Conservation (phyloP, 164 flowering plant species). For the Berberis vulgaris region DNA sequence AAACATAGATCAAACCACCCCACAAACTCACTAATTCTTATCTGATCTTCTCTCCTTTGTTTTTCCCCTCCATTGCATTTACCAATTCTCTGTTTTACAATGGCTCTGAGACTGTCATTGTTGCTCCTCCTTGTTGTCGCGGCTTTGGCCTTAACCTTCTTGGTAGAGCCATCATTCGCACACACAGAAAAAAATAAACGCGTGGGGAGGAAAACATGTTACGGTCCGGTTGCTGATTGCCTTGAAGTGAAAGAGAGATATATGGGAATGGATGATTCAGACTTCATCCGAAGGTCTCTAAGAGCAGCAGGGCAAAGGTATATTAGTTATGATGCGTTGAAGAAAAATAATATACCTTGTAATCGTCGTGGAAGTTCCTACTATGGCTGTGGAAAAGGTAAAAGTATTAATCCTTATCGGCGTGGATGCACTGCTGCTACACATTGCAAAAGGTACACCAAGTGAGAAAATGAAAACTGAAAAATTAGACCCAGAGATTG, state of each 20-base stretch:
- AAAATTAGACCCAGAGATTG: no score
- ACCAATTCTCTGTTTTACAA: not conserved
- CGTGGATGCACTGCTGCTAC: constrained; percentile 12
- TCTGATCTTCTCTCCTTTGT: not conserved
- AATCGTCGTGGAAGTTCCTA: constrained; percentile 7
- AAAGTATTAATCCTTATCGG: constrained; percentile 12
- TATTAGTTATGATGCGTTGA: constrained; percentile 11
- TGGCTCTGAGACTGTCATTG: constrained; percentile 10
- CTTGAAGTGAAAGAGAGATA: constrained; percentile 14
- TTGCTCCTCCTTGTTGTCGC: constrained; percentile 4
- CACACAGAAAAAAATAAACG: no score
- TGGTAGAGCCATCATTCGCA: constrained; percentile 8
- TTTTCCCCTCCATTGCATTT: not conserved
- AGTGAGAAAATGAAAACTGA: no score
- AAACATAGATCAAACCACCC: not conserved
- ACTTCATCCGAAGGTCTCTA: constrained; percentile 13
- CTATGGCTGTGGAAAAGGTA: constrained; percentile 9
- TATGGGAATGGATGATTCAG: constrained; percentile 27
- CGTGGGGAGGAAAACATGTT: constrained; percentile 5
- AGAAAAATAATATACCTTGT: constrained; percentile 13
- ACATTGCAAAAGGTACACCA: constrained; percentile 7
- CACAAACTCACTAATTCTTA: not conserved
- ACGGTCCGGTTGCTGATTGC: constrained; percentile 9
- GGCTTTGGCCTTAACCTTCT: constrained; percentile 3
- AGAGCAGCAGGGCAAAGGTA: not conserved